Base-by-base conservation (phyloP, 495 filamentous ascomycete genomes). In the Daldinia caldariorum region DNA sequence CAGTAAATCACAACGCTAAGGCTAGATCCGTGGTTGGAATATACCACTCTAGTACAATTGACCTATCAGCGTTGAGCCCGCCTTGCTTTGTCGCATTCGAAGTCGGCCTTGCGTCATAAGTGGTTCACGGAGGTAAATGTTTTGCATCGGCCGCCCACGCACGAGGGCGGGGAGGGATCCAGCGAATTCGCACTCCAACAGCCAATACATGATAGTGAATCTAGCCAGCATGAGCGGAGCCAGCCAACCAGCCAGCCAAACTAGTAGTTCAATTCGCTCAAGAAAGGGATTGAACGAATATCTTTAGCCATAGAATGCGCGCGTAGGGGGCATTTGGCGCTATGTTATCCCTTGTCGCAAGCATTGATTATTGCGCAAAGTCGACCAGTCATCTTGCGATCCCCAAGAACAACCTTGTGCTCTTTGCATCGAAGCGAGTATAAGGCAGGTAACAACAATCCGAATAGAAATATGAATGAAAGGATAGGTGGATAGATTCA, bases 61-160 rank as follows among this genome's bases (percentile, higher is more conserved):
- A 55, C 74, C 69, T 77, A 75, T 75, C 63, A 75, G 69, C 37
- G 18, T 65, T 54, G 22, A 58, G 59, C 61, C 51, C 58, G 62
- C 58, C 56, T 64, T 65, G 63, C 63, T 66, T 51, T 47, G 55
- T 58, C 51, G 61, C 63, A 58, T 72, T 56, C 39, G 57, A 58
- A 51, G 60, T 61, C 51, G 68, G 68, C 55, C 65, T 73, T 70
- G 72, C 72, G 69, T 75, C 69, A 77, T 73, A 69, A 38, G 66
- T 51, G 58, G 57, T 67, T 68, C 65, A 65, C 64, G 64, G 64
- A 65, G 65, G 65, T 58, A 53, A 47, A 68, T 68, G 69, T 71
- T 63, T 72, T 68, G 65, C 70, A 61, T 68, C 61, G 47, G 53
- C 31, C 14, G 32, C 16, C 16, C 26, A 56, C 16, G 55, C 55